These are phyloP conservation scores for Madurella mycetomatis DNA, from an alignment of 2,329 filamentous ascomycete genomes.

Conservation along the genomic window DNA sequence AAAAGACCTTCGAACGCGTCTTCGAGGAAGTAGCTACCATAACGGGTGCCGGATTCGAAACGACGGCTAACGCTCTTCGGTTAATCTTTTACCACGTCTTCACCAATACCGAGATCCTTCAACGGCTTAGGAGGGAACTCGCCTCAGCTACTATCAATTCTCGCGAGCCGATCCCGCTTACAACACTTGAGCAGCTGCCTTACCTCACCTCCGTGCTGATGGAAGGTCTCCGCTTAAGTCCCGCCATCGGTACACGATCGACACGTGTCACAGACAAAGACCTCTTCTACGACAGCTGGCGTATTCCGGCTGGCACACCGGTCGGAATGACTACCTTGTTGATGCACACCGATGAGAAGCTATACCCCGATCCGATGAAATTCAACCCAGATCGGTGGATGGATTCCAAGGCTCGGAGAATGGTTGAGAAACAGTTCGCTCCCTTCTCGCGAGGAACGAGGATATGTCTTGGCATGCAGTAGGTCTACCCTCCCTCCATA, in stretches of 20 bases:
- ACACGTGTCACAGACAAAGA: conserved; percentile 36
- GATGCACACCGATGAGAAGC: conserved; percentile 24
- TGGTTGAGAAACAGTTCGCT: conserved; percentile 22
- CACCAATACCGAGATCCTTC: conserved; percentile 28
- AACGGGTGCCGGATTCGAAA: conserved; percentile 36
- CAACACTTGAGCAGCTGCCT: conserved; percentile 31
- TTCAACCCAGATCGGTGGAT: conserved; percentile 32
- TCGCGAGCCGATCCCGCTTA: conserved; percentile 11
- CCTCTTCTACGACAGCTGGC: conserved; percentile 23
- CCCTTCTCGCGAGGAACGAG: conserved; percentile 26
- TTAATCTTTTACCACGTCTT: conserved; percentile 35
- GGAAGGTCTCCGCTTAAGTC: conserved; percentile 43
- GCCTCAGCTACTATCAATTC: background rate
- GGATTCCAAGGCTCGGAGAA: conserved; percentile 10
- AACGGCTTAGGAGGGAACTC: conserved; percentile 34
- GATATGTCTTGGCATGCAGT: conserved; percentile 28
- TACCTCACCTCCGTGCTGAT: conserved; percentile 43
- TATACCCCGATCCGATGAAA: conserved; percentile 16
- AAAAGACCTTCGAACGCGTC: conserved; percentile 32
- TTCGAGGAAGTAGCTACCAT: conserved; percentile 31
- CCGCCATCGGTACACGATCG: conserved; percentile 37
- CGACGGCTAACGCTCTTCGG: conserved; percentile 32
- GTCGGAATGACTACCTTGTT: conserved; percentile 27
- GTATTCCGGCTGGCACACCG: conserved; percentile 27
- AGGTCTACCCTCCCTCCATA: conserved; percentile 11